Percentiles rank a stretch among this genome's conserved stretches.
Conservation (phyloP, 345 rosid species). For the Litchi chinensis region DNA sequence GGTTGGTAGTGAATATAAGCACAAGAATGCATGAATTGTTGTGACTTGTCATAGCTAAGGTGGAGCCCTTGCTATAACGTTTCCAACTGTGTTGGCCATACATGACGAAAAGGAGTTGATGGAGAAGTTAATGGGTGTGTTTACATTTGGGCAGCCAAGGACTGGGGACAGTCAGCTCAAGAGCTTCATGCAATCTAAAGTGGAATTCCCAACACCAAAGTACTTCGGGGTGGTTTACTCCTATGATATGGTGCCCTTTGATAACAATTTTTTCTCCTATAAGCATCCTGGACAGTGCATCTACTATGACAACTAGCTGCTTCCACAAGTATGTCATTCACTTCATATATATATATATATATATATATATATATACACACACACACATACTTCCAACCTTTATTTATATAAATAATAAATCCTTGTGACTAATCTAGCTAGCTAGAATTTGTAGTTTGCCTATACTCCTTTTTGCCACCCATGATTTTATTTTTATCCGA, state of each 20-base stretch:
- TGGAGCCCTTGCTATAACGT: conserved; percentile 76
- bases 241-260: conserved; percentile 81
- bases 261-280: conserved; percentile 62
- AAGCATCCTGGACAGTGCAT: conserved; percentile 56
- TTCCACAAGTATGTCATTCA: conserved; percentile 41
- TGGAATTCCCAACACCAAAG: conserved; percentile 49
- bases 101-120: conserved; percentile 62
- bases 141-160: conserved; percentile 92
- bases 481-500: no score
- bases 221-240: conserved; percentile 83
- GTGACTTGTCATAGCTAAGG: conserved; percentile 89
- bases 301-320: conserved; percentile 66
- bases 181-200: conserved; percentile 57
- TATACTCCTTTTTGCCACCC: no score
- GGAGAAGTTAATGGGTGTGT: conserved; percentile 61
- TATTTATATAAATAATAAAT: no score
- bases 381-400: no score
- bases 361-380: no score
- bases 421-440: no score
- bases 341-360: no score
- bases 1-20: conserved; percentile 56
- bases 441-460: no score
- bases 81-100: conserved; percentile 59
- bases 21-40: conserved; percentile 62
- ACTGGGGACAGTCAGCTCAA: conserved; percentile 60